A percentile compares a stretch with the other conserved stretches of the same genome.
Evolutionary conservation across 208 protist genomes (phyloP).

Genomic region (Acanthamoeba sp.): DNA sequence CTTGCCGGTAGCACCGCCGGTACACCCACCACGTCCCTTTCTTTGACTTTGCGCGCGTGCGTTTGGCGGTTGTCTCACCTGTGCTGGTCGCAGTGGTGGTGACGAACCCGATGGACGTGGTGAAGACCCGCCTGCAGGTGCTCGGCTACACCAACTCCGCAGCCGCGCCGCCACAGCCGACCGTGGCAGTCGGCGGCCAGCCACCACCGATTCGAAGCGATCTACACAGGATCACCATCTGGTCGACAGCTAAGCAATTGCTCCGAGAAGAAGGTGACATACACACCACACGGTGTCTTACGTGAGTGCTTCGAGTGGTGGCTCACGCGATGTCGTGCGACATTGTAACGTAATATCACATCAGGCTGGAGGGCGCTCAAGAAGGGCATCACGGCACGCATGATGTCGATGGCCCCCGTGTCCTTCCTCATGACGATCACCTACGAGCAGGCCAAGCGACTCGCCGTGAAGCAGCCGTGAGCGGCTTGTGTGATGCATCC

Average conservation of each 20-base stretch:
- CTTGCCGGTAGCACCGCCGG: conserved; percentile 33
- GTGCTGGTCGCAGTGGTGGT: neutral
- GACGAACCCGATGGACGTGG: conserved; percentile 47
- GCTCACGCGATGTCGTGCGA: too few species aligned
- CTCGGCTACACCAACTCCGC: neutral
- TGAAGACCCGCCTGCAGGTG: conserved; percentile 54
- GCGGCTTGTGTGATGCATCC: neutral
- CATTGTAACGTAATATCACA: too few species aligned
- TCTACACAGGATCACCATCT: neutral
- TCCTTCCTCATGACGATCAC: conserved; percentile 66
- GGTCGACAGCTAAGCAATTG: conserved; percentile 16
- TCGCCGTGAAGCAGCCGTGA: conserved; percentile 4
- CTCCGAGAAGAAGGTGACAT: conserved; percentile 15
- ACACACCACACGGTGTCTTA: too few species aligned
- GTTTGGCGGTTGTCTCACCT: neutral
- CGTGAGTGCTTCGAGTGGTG: too few species aligned
- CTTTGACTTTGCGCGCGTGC: neutral
- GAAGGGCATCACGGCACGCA: conserved; percentile 61
- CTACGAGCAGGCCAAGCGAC: conserved; percentile 44
- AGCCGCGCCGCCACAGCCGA: neutral
- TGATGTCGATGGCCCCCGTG: conserved; percentile 56
- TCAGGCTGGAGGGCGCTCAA: conserved; percentile 15
- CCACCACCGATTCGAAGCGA: neutral
- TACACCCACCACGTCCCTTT: neutral
- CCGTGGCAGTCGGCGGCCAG: neutral